These are phyloP conservation scores for Xylariaceae sp. DNA, from an alignment of 2,329 filamentous ascomycete genomes.

Conservation along the genomic window DNA sequence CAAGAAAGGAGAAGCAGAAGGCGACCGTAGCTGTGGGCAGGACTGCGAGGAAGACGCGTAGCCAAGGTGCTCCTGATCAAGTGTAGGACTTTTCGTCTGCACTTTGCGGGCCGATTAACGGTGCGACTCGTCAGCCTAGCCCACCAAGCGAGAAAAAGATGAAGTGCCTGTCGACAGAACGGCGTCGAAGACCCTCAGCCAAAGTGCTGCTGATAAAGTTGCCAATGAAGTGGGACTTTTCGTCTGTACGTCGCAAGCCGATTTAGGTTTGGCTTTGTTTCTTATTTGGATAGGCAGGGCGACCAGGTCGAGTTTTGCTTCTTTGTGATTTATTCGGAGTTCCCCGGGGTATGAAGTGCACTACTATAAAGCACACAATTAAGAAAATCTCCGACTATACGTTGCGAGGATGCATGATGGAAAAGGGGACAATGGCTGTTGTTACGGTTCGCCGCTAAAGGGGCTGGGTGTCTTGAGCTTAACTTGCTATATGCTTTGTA, in stretches of 20 bases:
- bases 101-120: too few species aligned
- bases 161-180: too few species aligned
- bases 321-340: slow-evolving; percentile 1
- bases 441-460: neutral
- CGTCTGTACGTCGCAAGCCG: neutral
- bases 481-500: slow-evolving; percentile 22
- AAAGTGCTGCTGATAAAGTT: too few species aligned
- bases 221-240: too few species aligned
- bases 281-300: neutral
- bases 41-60: slow-evolving; percentile 49
- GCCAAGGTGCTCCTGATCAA: slow-evolving; percentile 39
- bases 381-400: neutral
- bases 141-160: too few species aligned
- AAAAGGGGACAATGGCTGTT: neutral
- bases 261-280: neutral
- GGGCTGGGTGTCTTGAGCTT: neutral
- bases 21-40: slow-evolving; percentile 41
- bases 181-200: too few species aligned
- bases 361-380: too few species aligned
- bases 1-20: slow-evolving; percentile 46
- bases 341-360: slow-evolving; percentile 7
- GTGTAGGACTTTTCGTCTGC: too few species aligned
- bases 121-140: too few species aligned
- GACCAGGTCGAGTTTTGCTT: neutral
- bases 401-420: neutral